Evolutionary conservation across 1,284 basidiomycete genomes (phyloP).

Genomic region (Melampsora larici-populina): DNA sequence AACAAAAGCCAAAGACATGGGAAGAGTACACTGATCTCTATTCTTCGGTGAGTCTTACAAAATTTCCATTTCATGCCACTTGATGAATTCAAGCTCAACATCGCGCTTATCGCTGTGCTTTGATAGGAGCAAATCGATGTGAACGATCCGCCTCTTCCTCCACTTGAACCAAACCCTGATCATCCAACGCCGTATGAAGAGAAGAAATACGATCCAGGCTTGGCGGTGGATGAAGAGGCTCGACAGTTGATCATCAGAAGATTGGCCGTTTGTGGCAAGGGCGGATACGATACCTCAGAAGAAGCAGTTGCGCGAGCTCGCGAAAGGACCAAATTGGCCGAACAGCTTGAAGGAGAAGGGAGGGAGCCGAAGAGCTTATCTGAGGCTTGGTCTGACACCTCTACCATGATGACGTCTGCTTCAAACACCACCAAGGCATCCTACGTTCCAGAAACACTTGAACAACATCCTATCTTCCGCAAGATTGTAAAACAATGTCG

Average conservation of each 20-base stretch:
- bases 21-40: slow-evolving; percentile 45
- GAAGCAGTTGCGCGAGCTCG: slow-evolving; percentile 5
- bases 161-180: slow-evolving; percentile 12
- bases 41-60: slow-evolving; percentile 43
- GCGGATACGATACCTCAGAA: slow-evolving; percentile 32
- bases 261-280: slow-evolving; percentile 47
- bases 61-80: background rate
- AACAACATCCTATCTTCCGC: slow-evolving; percentile 46
- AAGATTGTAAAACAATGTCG: slow-evolving; percentile 48
- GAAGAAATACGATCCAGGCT: slow-evolving; percentile 45
- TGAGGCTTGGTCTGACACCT: background rate
- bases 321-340: slow-evolving; percentile 6
- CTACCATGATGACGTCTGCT: background rate
- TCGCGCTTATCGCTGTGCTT: background rate
- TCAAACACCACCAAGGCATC: background rate
- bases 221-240: slow-evolving; percentile 45
- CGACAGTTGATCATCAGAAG: slow-evolving; percentile 48
- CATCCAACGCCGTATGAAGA: slow-evolving; percentile 45
- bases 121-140: slow-evolving; percentile 41
- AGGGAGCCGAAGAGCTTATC: slow-evolving; percentile 34
- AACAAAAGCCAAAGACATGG: slow-evolving; percentile 48
- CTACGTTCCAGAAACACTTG: slow-evolving; percentile 33
- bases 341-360: slow-evolving; percentile 25
- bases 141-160: slow-evolving; percentile 30
- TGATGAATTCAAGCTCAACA: background rate